These are phyloP conservation scores for Apostasia ramifera DNA, from an alignment of 106 monocot species.

Conservation along the genomic window DNA sequence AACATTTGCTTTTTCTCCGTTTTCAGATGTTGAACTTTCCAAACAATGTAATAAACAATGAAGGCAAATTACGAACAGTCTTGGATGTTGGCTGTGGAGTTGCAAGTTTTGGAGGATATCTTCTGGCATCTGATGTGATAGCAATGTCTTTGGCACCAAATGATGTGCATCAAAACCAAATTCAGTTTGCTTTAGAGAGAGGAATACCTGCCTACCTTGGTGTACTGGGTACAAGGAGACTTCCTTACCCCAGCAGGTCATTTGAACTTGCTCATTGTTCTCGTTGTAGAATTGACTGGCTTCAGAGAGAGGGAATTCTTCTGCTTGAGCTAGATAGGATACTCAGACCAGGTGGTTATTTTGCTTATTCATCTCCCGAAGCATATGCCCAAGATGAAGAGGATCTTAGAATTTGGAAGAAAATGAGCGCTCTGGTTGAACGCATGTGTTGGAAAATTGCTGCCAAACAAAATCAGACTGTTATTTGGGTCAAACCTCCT, in stretches of 20 bases:
- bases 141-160: slow-evolving; percentile 74
- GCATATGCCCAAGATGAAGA: slow-evolving; percentile 76
- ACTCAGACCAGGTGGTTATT: slow-evolving; percentile 62
- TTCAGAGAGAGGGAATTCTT: slow-evolving; percentile 73
- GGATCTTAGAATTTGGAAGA: slow-evolving; percentile 56
- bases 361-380: slow-evolving; percentile 74
- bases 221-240: slow-evolving; percentile 54
- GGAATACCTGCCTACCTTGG: slow-evolving; percentile 76
- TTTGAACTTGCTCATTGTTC: slow-evolving; percentile 79
- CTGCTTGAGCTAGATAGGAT: slow-evolving; percentile 66
- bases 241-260: slow-evolving; percentile 64
- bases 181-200: slow-evolving; percentile 71
- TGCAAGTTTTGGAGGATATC: slow-evolving; percentile 72
- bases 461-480: slow-evolving; percentile 57
- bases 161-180: slow-evolving; percentile 77
- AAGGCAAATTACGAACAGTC: slow-evolving; percentile 44
- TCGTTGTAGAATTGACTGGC: slow-evolving; percentile 79
- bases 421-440: slow-evolving; percentile 56
- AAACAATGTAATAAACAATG: slow-evolving; percentile 44
- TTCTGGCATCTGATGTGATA: slow-evolving; percentile 54
- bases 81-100: slow-evolving; percentile 76
- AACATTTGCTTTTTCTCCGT: slow-evolving; percentile 1
- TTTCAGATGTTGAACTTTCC: slow-evolving; percentile 62
- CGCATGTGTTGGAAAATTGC: slow-evolving; percentile 75
- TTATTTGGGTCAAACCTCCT: slow-evolving; percentile 67